Evolutionary conservation across 2,329 filamentous ascomycete species (phyloP).

Genomic region (Bipolaris sorokiniana): DNA sequence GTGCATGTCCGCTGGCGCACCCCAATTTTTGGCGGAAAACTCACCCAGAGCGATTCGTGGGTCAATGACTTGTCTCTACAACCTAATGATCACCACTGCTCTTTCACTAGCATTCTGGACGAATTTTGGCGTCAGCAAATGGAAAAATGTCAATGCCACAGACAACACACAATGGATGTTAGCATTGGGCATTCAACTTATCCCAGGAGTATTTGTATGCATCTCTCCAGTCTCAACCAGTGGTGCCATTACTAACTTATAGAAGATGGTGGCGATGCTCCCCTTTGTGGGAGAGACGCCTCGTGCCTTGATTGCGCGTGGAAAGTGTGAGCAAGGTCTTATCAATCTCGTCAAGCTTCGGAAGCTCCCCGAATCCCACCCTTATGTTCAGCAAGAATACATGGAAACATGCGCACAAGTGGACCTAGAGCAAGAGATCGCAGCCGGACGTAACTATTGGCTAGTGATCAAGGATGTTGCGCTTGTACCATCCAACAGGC

Average conservation of each 20-base stretch:
- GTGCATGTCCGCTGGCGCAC: neutral
- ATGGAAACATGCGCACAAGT: neutral
- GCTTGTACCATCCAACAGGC: neutral
- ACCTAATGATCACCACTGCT: neutral
- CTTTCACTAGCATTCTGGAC: neutral
- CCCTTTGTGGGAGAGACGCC: neutral
- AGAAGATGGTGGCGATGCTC: neutral
- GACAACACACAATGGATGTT: neutral
- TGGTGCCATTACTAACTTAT: neutral
- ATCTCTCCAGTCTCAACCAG: neutral
- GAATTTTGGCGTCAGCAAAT: neutral
- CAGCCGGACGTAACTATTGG: neutral
- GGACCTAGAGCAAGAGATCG: neutral
- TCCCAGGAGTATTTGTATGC: neutral
- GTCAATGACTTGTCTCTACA: neutral
- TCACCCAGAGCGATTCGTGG: neutral
- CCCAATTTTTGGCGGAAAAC: neutral
- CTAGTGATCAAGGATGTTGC: neutral
- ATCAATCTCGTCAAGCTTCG: neutral
- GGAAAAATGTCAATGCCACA: neutral
- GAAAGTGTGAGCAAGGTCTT: neutral
- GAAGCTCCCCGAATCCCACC: neutral
- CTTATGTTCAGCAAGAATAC: neutral
- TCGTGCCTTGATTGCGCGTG: neutral
- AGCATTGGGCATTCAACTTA: neutral